Conservation (phyloP, 176 grass and related monocot genomes). For the Zoysia pacifica region DNA sequence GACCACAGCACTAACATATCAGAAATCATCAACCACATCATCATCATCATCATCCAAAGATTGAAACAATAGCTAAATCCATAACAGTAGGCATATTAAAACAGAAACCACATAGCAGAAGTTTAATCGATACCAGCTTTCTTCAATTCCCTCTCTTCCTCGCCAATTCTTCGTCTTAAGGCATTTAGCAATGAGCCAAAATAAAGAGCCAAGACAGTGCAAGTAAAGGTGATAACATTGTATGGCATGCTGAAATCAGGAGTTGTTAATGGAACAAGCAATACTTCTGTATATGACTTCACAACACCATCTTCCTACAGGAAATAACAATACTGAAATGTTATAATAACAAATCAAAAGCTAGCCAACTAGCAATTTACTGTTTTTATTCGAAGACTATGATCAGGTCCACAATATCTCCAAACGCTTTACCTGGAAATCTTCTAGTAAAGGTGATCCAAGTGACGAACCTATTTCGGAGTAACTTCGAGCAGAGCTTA, state of each 20-base stretch:
- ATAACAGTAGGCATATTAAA: not conserved
- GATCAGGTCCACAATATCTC: constrained; percentile 12
- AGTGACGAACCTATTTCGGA: constrained; percentile 37
- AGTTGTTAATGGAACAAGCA: constrained; percentile 96
- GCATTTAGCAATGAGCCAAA: constrained; percentile 92
- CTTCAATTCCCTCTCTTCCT: constrained; percentile 78
- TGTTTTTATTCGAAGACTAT: not conserved
- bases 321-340: constrained; percentile 19
- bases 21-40: not conserved
- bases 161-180: constrained; percentile 73
- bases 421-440: constrained; percentile 62
- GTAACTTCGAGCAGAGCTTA: constrained; percentile 73
- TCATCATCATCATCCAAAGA: constrained; percentile 9
- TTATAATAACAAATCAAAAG: constrained; percentile 2
- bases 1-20: not conserved
- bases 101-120: constrained; percentile 9
- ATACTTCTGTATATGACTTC: constrained; percentile 88
- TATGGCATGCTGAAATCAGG: constrained; percentile 99
- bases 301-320: constrained; percentile 75
- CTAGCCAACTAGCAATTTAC: not conserved
- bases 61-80: not conserved
- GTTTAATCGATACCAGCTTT: constrained; percentile 54
- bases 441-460: constrained; percentile 64
- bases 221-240: constrained; percentile 99
- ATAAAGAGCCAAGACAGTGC: constrained; percentile 93